phyloP scores from a whole-genome alignment of 2,329 filamentous ascomycete genomes.

The Neofusicoccum kwambonambiense region DNA sequence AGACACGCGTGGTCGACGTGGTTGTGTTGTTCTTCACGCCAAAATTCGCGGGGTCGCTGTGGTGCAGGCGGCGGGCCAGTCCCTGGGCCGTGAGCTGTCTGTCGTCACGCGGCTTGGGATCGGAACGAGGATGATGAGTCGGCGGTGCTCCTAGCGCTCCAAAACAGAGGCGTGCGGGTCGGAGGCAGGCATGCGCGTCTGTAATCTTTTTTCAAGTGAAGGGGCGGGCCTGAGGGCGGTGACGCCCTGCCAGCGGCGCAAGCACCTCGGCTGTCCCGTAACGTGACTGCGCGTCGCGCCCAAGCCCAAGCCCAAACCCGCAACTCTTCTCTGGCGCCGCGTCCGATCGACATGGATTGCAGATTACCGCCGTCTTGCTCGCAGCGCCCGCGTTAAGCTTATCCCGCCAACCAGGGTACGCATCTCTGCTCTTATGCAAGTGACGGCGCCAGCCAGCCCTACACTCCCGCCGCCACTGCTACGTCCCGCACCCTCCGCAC shows the following conservation, averaged over 20 bases:
- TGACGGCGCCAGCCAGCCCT: not conserved
- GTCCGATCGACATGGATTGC: slow-evolving; percentile 10
- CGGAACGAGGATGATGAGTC: slow-evolving; percentile 13
- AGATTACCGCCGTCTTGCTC: not conserved
- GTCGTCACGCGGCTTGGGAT: slow-evolving; percentile 10
- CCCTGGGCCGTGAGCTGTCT: slow-evolving; percentile 1
- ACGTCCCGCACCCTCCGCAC: not conserved
- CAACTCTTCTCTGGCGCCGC: not conserved
- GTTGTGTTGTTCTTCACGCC: not conserved
- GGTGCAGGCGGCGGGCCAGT: not conserved
- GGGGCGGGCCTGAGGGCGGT: not conserved
- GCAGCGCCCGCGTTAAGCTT: not conserved
- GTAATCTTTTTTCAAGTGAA: not conserved
- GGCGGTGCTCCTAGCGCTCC: not conserved
- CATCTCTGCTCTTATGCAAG: not conserved
- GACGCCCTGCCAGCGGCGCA: not conserved
- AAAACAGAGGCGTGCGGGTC: not conserved
- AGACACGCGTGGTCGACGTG: slow-evolving; percentile 20
- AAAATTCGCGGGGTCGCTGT: slow-evolving; percentile 15
- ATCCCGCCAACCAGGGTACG: not conserved
- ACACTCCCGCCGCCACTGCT: not conserved
- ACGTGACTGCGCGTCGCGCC: slow-evolving; percentile 5
- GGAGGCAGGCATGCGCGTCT: not conserved
- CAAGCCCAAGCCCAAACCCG: not conserved
- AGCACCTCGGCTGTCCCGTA: not conserved